phyloP scores from a whole-genome alignment of 2,329 filamentous ascomycete species.

The Juglanconis oblonga region DNA sequence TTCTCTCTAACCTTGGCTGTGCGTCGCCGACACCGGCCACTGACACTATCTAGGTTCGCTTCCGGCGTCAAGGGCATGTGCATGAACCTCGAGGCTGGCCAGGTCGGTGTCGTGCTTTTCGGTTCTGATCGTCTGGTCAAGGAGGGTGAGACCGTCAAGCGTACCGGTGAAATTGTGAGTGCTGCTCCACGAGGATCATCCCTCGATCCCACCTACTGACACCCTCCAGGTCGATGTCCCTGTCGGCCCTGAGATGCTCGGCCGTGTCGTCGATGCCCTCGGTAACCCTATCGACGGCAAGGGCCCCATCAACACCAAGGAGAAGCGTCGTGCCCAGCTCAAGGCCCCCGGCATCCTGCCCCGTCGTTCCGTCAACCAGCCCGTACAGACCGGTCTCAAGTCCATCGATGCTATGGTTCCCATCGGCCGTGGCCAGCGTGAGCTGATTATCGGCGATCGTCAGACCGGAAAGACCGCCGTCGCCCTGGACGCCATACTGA shows the following conservation, averaged over 20 bases:
- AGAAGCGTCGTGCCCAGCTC: constrained; percentile 94
- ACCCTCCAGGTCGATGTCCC: constrained; percentile 83
- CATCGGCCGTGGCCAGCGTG: constrained; percentile 99
- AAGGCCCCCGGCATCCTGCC: constrained; percentile 99
- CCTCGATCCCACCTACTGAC: constrained; percentile 23
- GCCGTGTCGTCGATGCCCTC: constrained; percentile 97
- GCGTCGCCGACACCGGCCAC: constrained; percentile 13
- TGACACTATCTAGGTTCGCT: constrained; percentile 69
- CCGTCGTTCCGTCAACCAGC: constrained; percentile 95
- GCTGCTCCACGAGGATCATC: not conserved
- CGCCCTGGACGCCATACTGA: constrained; percentile 94
- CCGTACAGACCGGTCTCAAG: constrained; percentile 99
- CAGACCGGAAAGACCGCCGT: constrained; percentile 99
- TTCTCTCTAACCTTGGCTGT: constrained; percentile 29
- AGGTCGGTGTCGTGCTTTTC: constrained; percentile 99
- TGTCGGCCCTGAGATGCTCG: constrained; percentile 87
- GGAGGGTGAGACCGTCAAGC: constrained; percentile 99
- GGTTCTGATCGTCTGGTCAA: constrained; percentile 99
- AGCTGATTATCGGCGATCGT: constrained; percentile 99
- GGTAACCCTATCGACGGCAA: constrained; percentile 99
- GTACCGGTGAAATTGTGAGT: constrained; percentile 98
- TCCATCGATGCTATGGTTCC: constrained; percentile 99
- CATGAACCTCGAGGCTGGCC: constrained; percentile 99
- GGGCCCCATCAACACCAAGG: constrained; percentile 88
- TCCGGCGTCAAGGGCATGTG: constrained; percentile 99